phyloP scores from a whole-genome alignment of 2,329 filamentous ascomycete genomes.

The Elsinoe australis region DNA sequence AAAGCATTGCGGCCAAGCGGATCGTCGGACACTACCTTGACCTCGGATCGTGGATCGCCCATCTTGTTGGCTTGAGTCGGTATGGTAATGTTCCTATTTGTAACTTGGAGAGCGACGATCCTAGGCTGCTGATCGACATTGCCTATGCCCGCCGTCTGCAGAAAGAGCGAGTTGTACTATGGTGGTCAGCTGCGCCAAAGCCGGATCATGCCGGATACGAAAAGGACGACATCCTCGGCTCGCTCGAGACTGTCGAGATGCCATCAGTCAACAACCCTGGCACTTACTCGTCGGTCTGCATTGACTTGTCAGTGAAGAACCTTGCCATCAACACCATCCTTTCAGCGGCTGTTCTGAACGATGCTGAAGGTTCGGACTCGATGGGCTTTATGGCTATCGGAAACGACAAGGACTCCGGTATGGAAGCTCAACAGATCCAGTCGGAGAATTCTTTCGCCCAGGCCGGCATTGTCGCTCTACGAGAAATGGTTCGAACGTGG shows the following conservation, averaged over 20 bases:
- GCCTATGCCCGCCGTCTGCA: conserved; percentile 86
- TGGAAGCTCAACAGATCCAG: conserved; percentile 55
- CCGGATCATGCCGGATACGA: conserved; percentile 97
- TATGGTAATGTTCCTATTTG: conserved; percentile 94
- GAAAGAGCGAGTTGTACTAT: conserved; percentile 85
- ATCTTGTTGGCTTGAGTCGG: conserved; percentile 76
- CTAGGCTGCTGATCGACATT: conserved; percentile 89
- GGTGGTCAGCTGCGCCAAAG: conserved; percentile 84
- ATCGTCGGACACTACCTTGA: conserved; percentile 85
- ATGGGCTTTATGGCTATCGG: conserved; percentile 59
- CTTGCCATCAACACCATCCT: conserved; percentile 96
- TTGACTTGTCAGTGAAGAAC: conserved; percentile 89
- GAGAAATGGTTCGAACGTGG: conserved; percentile 98
- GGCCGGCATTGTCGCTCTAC: conserved; percentile 78
- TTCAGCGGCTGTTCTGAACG: conserved; percentile 92
- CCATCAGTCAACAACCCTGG: conserved; percentile 87
- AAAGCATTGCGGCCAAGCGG: conserved; percentile 76
- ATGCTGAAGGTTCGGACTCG: conserved; percentile 82
- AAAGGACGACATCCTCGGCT: conserved; percentile 75
- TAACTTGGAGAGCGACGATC: conserved; percentile 90
- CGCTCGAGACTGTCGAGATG: conserved; percentile 83
- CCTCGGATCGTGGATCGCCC: conserved; percentile 84
- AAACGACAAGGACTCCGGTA: conserved; percentile 1
- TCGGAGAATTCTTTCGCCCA: conserved; percentile 90
- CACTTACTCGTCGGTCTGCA: conserved; percentile 91